Evolutionary conservation across 805 yeast genomes (phyloP), one percentile per base, ranked within the genome.

Genomic region (Metschnikowia cubensis): DNA sequence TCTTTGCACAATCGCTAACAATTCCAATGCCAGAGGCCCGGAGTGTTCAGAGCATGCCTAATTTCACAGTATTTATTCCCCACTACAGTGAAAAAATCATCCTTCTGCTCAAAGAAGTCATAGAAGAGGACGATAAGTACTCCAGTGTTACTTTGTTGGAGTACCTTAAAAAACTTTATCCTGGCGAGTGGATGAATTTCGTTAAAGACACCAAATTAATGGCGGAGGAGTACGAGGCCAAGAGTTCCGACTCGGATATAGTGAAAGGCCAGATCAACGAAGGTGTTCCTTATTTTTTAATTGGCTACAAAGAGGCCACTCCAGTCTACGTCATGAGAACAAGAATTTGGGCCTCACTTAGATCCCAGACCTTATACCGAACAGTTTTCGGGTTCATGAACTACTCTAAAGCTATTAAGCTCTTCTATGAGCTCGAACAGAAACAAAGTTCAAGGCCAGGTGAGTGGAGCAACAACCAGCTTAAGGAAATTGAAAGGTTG

Each of bases 311-410:
- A 74, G 84, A 95, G 61, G 97, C 97, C 61, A 95, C 96, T 52
- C 97, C 97, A 35, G 97, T 91, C 68, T 94, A 89, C 74, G 89
- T 96, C 49, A 75, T 94, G 65, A 85, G 99, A 75, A 94, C 98
- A 8, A 81, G 99, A 75, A 89, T 92, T 60, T 92, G 99, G 99
- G 99, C 99, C 37, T 92, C 98, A 25, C 80, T 94, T 63, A 84
- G 99, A 73, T 87, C 97, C 37, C 99, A 92, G 77, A 94, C 99
- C 34, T 76, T 92, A 63, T 92, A 92, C 76, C 85, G 99, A 71
- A 94, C 99, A 43, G 92, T 92, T 47, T 88, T 97, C 49, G 99
- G 99, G 64, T 94, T 92, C 76, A 92, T 92, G 99, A 94, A 92
- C 75, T 92, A 92, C 69, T 87, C 97, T 31, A 85, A 97, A 70